Conservation (phyloP, 2,329 filamentous ascomycete genomes). For the Colletotrichum sublineola region DNA sequence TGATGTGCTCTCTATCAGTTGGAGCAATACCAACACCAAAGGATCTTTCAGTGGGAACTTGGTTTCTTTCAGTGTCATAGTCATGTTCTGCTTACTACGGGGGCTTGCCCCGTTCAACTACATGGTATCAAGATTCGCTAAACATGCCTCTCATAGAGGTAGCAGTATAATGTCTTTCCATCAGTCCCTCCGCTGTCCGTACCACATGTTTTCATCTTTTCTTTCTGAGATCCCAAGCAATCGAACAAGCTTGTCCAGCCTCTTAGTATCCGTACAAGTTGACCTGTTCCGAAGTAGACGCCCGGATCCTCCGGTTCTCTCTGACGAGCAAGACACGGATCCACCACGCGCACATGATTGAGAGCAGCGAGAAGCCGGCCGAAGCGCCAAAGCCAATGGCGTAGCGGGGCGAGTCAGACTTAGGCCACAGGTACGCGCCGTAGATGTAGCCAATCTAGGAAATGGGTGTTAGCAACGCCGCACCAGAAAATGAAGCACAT, state of each 20-base stretch:
- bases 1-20: not conserved
- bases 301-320: slow-evolving; percentile 57
- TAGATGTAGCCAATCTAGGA: slow-evolving; percentile 61
- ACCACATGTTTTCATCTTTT: not conserved
- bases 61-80: not conserved
- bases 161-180: not conserved
- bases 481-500: not conserved
- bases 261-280: slow-evolving; percentile 55
- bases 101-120: not conserved
- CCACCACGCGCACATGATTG: slow-evolving; percentile 57
- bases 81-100: not conserved
- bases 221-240: too few species aligned
- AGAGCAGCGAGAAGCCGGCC: slow-evolving; percentile 56
- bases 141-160: not conserved
- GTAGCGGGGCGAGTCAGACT: slow-evolving; percentile 59
- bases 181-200: not conserved
- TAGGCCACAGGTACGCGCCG: slow-evolving; percentile 64
- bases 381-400: slow-evolving; percentile 60
- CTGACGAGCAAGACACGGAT: slow-evolving; percentile 56
- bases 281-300: slow-evolving; percentile 50
- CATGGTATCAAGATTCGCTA: not conserved
- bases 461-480: not conserved
- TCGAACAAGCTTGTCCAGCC: slow-evolving; percentile 14
- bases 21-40: not conserved
- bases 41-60: not conserved